Evolutionary conservation across 305 asterid genomes (phyloP), one percentile per base, ranked within the genome.

Genomic region (Fraxinus dipetala): DNA sequence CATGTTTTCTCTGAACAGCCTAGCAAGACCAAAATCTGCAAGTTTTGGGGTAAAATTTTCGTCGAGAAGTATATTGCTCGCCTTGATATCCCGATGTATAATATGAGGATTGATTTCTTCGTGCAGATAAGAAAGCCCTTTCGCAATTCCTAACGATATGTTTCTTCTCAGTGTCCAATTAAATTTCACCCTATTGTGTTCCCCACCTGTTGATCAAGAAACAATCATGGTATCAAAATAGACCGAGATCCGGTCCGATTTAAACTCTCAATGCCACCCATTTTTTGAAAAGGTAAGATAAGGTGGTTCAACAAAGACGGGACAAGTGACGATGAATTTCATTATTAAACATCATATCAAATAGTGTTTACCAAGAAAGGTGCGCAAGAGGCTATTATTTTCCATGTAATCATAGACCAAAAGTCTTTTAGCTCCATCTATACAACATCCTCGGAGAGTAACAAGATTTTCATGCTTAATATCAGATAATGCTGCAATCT

Each of bases 11-110:
- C 87, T 78, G 24, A 91, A 88, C 30, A 95, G 84, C 81, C 89
- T 93, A 6, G 98, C 92, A 78, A 95, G 85, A 86, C 98, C 98
- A 65, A 95, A 95, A 87, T 95, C 98, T 0, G 93, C 90, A 7
- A 95, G 83, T 38, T 93, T 95, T 10, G 98, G 94, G 1, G 84
- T 87, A 80, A 90, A 90, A 72, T 92, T 77, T 14, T 79, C 77
- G 76, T 95, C 97, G 7, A 95, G 87, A 76, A 94, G 97, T 79
- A 94, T 90, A 51, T 94, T 93, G 83, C 95, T 90, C 8, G 96
- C 88, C 85, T 94, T 94, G 63, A 94, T 89, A 84, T 94, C 97
- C 13, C 98, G 86, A 61, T 92, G 98, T 36, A 93, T 90, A 32
- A 95, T 86, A 63, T 88, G 93, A 18, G 98, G 97, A 32, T 73